Base-by-base conservation (phyloP, 1,284 basidiomycete genomes). In the Sporisorium exsertum region DNA sequence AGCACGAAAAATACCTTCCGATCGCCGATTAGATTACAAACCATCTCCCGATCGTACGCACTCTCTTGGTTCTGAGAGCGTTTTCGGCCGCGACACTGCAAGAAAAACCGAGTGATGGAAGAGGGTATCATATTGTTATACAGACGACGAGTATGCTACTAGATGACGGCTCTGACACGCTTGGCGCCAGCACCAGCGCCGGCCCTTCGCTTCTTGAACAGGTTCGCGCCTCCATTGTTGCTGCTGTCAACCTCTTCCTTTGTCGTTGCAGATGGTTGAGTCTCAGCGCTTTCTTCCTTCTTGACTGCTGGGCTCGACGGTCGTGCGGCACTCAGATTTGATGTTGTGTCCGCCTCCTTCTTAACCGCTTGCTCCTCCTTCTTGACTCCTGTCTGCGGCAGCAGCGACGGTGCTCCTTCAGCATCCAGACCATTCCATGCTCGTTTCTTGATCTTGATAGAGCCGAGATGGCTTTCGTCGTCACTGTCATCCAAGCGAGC, bases 171-270 rank as follows among this genome's bases (percentile, higher is more conserved):
- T 32, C 77, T 43, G 7, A 82, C 80, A 40, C 71, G 66, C 59
- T 80, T 82, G 4, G 79, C 72, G 35, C 80, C 79, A 18, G 79
- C 71, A 8, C 79, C 80, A n/a, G 75, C 69, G 22, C 80, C 76
- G 12, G 78, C 59, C 35, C 62, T 63, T 2, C 81, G 64, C 68
- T 81, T 82, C 58, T 78, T 82, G 75, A 82, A 82, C 45, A 79
- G 33, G 40, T 64, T 63, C 5, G 69, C 66, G 18, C 67, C 56
- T 24, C 49, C 68, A 7, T 57, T 40, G 15, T 24, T 35, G 9
- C 26, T 15, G 15, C 22, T n/a, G 7, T 56, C 53, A 32, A 13
- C 60, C n/a, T 58, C 45, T 5, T 67, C 52, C 46, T 45, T 52
- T 15, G 18, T n/a, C 26, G 52, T 20, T 6, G 29, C 18, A 20